Conservation (phyloP, 768 basidiomycete genomes). For the Hericium coralloides region DNA sequence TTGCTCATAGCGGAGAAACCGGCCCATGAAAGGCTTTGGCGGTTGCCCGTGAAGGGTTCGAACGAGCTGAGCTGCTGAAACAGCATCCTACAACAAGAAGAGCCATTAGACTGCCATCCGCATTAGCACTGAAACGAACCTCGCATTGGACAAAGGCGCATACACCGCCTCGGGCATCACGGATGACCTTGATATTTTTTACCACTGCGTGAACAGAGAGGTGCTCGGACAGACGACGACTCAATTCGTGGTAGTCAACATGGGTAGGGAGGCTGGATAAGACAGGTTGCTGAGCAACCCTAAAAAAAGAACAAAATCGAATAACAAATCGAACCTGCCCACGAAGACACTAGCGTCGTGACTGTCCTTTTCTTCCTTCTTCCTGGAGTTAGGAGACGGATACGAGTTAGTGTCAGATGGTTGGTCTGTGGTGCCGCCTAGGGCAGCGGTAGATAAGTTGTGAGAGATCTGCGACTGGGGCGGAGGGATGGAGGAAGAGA, state of each 20-base stretch:
- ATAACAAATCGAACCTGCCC: constrained; percentile 49
- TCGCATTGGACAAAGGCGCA: constrained; percentile 86
- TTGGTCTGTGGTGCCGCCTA: constrained; percentile 6
- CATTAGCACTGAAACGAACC: constrained; percentile 30
- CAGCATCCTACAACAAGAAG: constrained; percentile 36
- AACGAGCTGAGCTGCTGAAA: constrained; percentile 50
- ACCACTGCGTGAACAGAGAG: constrained; percentile 57
- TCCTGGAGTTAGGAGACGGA: not conserved
- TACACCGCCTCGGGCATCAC: constrained; percentile 66
- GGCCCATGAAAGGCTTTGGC: constrained; percentile 61
- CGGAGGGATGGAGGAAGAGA: constrained; percentile 41
- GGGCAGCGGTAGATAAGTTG: constrained; percentile 5
- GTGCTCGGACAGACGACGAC: constrained; percentile 51
- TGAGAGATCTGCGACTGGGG: constrained; percentile 22
- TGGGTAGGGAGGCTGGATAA: constrained; percentile 54
- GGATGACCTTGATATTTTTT: constrained; percentile 61
- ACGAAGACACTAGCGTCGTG: constrained; percentile 81
- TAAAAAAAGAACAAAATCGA: not conserved
- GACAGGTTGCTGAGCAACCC: not conserved
- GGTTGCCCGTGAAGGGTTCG: constrained; percentile 44
- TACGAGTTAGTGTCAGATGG: constrained; percentile 14
- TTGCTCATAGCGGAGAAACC: constrained; percentile 66
- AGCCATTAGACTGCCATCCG: not conserved
- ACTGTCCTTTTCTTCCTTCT: constrained; percentile 34
- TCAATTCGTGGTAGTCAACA: constrained; percentile 56